Base-by-base conservation (phyloP, 257 asterid genomes). In the Primulina tabacum region DNA sequence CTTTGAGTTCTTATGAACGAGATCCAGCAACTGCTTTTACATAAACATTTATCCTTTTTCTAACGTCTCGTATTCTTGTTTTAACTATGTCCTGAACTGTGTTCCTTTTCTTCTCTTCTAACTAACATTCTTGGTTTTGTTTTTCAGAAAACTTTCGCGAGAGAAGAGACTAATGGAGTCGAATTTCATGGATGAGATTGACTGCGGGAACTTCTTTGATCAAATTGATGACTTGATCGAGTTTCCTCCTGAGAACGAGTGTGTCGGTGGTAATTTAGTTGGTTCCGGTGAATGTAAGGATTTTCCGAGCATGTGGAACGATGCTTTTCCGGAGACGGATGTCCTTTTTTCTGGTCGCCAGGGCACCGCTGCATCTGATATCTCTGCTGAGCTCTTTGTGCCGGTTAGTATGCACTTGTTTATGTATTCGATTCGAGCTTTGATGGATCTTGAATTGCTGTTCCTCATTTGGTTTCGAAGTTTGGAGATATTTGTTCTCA, bases 211-310 rank as follows among this genome's bases (percentile, higher is more conserved):
- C 90, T 91, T 88, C 78, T 91, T 91, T 69, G 98, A 91, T 67
- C 95, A 94, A 78, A 82, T 94, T 59, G 99, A 94, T 67, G 99
- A 94, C 74, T 82, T 94, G 75, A 82, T 91, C 35, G 96, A 94
- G 28, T 94, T 91, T 35, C 99, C 99, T 7, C 77, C 86, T 0
- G 97, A 88, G 47, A 87, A 75, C 65, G 97, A 87, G 30, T 73
- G 80, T 75, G 82, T 70, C 43, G 87, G 55, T 34, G 38, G 38
- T 11, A 71, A 77, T 18, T 64, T 83, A 47, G 80, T 85, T 64
- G 69, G 80, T 71, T 78, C 91, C 35, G 82, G 75, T 57, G 92
- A 87, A 20, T 73, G 86, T 71, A 83, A 74, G 69, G 85, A 85
- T 65, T 86, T 85, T 34, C 84, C 97, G 17, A 77, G 86, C 85